Conservation (phyloP, 805 yeast genomes). For the Suhomyces emberorum region DNA sequence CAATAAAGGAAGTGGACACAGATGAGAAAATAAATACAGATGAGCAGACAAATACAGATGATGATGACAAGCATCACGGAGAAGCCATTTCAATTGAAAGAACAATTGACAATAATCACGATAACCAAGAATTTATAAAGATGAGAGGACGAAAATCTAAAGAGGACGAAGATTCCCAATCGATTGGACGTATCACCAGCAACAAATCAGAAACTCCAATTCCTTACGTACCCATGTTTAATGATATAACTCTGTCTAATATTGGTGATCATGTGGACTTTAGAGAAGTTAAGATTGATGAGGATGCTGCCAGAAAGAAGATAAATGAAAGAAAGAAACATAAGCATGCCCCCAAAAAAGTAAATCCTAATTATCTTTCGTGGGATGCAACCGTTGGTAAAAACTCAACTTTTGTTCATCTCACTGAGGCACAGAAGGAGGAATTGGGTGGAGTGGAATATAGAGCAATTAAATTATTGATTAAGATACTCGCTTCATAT, state of each 20-base stretch:
- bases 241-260: background rate
- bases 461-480: conserved; percentile 76
- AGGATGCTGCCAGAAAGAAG: background rate
- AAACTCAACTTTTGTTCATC: conserved; percentile 86
- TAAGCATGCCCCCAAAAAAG: conserved; percentile 15
- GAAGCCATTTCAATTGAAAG: background rate
- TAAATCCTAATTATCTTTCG: conserved; percentile 70
- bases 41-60: conserved; percentile 7
- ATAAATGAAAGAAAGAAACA: conserved; percentile 6
- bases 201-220: background rate
- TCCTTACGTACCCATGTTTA: background rate
- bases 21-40: conserved; percentile 3
- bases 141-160: conserved; percentile 23
- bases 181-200: background rate
- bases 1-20: background rate
- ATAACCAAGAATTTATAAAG: conserved; percentile 52
- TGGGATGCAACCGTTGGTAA: conserved; percentile 92
- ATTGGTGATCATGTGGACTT: conserved; percentile 2
- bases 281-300: conserved; percentile 12
- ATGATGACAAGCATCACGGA: too few species aligned
- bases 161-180: conserved; percentile 6
- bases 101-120: conserved; percentile 49
- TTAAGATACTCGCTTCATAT: conserved; percentile 60
- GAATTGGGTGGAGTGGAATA: conserved; percentile 98
- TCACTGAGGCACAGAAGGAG: conserved; percentile 80